Evolutionary conservation across 805 yeast species (phyloP), one percentile per base, ranked within the genome.

Genomic region (Hanseniaspora osmophila): DNA sequence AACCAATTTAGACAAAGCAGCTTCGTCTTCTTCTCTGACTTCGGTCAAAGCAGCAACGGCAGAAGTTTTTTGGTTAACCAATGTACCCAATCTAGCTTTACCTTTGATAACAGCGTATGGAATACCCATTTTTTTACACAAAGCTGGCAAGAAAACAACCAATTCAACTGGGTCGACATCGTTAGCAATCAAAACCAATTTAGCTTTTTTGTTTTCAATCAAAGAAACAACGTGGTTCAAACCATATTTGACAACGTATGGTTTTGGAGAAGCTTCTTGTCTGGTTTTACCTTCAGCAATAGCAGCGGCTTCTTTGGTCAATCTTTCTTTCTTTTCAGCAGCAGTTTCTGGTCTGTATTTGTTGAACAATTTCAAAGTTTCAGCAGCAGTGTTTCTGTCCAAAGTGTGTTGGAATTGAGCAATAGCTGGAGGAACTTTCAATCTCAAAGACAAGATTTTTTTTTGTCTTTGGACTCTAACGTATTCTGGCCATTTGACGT

Each of bases 141-240:
- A 79, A 71, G 98, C 96, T 67, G 98, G 98, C 62, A 90, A 75
- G 83, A 85, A 90, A 64, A 90, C 75, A 59, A 90, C 97, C 67
- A 90, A 78, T 77, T 90, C 98, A 66, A 90, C 84, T 66, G 98
- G 98, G 78, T 90, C 98, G 63, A 90, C 98, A 62, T 90, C 98
- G 77, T 90, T 83, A 69, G 98, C 97, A 64, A 90, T 90, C 71
- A 90, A 79, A 53, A 90, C 96, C 62, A 90, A 79, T 74, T 86
- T 85, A 59, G 96, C 94, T 81, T 90, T 90, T 84, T 90, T 92
- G 94, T 86, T 85, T 80, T 90, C 98, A 62, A 90, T 72, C 59
- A 90, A 79, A 52, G 95, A 82, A 63, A 88, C 96, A 75, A 90
- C 96, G 75, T 90, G 98, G 88, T 90, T 90, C 66, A 90, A 78